Conservation (phyloP, 495 filamentous ascomycete species). For the Aspergillus sclerotiicarbonarius region DNA sequence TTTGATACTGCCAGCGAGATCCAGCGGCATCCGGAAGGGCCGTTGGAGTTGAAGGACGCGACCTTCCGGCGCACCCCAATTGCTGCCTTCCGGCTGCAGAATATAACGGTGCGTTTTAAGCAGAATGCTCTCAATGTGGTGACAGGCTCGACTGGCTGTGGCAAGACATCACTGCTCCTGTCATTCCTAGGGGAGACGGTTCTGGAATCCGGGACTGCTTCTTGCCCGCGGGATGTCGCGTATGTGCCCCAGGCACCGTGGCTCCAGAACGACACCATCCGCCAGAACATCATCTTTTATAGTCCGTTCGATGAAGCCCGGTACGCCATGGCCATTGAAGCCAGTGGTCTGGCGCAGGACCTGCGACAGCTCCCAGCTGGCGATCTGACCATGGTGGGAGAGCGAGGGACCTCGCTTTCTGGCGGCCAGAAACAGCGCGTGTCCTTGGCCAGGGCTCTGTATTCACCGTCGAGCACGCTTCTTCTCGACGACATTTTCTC, state of each 20-base stretch:
- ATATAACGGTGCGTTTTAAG: constrained; percentile 49
- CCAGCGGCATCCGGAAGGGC: constrained; percentile 39
- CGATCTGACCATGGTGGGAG: constrained; percentile 63
- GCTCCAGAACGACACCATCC: constrained; percentile 77
- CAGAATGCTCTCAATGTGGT: constrained; percentile 52
- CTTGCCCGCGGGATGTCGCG: constrained; percentile 69
- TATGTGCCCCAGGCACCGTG: constrained; percentile 77
- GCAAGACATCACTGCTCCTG: constrained; percentile 69
- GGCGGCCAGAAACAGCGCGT: constrained; percentile 67
- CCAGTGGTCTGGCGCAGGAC: constrained; percentile 60
- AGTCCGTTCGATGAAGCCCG: constrained; percentile 56
- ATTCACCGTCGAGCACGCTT: constrained; percentile 57
- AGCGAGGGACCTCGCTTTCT: constrained; percentile 60
- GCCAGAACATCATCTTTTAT: constrained; percentile 73
- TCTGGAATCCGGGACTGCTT: constrained; percentile 61
- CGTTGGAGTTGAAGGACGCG: constrained; percentile 35
- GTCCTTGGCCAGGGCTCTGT: constrained; percentile 59
- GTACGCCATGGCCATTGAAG: constrained; percentile 53
- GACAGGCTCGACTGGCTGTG: constrained; percentile 49
- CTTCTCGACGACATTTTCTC: constrained; percentile 62
- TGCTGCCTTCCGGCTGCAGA: constrained; percentile 40
- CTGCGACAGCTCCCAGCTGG: constrained; percentile 56
- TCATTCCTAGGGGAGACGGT: constrained; percentile 68
- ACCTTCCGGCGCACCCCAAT: constrained; percentile 26
- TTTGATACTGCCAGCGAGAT: constrained; percentile 41